Evolutionary conservation across 2,329 filamentous ascomycete genomes (phyloP).

Genomic region (Fusarium robinianum): DNA sequence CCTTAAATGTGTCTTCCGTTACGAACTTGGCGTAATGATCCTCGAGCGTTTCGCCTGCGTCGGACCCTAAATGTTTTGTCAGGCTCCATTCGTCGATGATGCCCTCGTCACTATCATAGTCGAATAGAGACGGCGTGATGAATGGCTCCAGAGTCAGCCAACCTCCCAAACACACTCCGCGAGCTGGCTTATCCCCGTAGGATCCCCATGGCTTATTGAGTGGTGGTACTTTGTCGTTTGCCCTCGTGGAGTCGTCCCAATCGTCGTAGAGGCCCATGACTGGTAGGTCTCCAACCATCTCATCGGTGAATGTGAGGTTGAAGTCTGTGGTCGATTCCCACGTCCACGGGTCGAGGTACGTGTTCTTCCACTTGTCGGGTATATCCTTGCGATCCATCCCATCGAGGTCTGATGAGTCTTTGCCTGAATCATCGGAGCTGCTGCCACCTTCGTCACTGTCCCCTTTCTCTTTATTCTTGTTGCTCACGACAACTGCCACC

Average conservation of each 20-base stretch:
- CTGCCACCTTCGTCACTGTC: slow-evolving; percentile 22
- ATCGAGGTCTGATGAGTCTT: slow-evolving; percentile 48
- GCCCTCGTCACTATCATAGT: slow-evolving; percentile 62
- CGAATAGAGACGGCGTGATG: slow-evolving; percentile 91
- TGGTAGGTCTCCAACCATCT: slow-evolving; percentile 82
- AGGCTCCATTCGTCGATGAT: slow-evolving; percentile 91
- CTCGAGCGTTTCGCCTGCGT: slow-evolving; percentile 73
- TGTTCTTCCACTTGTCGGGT: slow-evolving; percentile 70
- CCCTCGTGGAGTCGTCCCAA: slow-evolving; percentile 81
- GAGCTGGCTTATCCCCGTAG: slow-evolving; percentile 78
- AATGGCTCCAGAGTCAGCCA: slow-evolving; percentile 96
- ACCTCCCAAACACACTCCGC: slow-evolving; percentile 90
- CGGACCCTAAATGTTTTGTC: slow-evolving; percentile 68
- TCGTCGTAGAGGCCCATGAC: slow-evolving; percentile 84
- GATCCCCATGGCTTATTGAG: slow-evolving; percentile 75
- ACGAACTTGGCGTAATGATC: slow-evolving; percentile 91
- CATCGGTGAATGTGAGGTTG: slow-evolving; percentile 90
- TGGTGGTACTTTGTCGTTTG: slow-evolving; percentile 80
- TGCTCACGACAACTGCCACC: slow-evolving; percentile 67
- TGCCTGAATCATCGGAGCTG: slow-evolving; percentile 27
- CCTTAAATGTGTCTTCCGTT: slow-evolving; percentile 78
- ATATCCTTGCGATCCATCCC: slow-evolving; percentile 60
- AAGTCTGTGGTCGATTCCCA: slow-evolving; percentile 92
- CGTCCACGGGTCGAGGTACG: slow-evolving; percentile 83
- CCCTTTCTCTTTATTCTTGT: slow-evolving; percentile 59